Evolutionary conservation across 768 basidiomycete species (phyloP).

Genomic region (Phanerodontia chrysosporium): DNA sequence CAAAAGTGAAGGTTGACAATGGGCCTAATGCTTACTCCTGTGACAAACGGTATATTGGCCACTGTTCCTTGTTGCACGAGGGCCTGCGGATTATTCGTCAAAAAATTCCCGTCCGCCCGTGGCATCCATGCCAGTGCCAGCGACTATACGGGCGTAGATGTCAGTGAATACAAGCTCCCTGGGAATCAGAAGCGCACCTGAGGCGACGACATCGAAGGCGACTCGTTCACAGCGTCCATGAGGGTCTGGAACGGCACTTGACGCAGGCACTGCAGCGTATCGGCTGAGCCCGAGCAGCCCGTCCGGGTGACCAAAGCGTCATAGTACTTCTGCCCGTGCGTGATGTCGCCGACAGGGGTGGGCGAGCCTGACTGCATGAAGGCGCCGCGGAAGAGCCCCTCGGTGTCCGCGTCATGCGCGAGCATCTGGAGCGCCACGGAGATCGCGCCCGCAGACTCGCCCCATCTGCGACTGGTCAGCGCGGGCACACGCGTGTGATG

Average conservation of each 20-base stretch:
- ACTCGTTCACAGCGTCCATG: conserved; percentile 28
- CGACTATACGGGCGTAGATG: conserved; percentile 1
- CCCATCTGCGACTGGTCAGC: conserved; percentile 20
- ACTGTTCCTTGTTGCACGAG: conserved; percentile 41
- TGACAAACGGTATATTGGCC: conserved; percentile 46
- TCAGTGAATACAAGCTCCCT: too few relatives aligned
- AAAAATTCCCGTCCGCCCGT: conserved; percentile 44
- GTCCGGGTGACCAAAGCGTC: conserved; percentile 36
- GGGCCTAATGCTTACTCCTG: conserved; percentile 24
- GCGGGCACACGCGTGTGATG: too few relatives aligned
- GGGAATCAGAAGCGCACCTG: background rate
- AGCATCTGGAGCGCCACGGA: conserved; percentile 27
- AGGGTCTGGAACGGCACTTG: conserved; percentile 29
- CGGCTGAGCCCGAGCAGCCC: conserved; percentile 29
- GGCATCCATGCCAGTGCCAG: conserved; percentile 41
- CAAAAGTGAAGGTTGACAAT: background rate
- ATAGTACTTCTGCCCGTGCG: conserved; percentile 33
- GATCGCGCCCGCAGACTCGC: conserved; percentile 38
- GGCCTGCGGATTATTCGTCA: conserved; percentile 36
- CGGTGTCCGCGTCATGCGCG: conserved; percentile 18
- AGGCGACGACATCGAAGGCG: conserved; percentile 27
- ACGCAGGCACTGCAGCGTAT: conserved; percentile 44
- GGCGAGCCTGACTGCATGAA: conserved; percentile 32
- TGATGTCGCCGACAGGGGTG: conserved; percentile 13
- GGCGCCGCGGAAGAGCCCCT: conserved; percentile 27